These are phyloP conservation scores for Schizopora paradoxa DNA, from an alignment of 1,284 basidiomycete species.

Conservation along the genomic window DNA sequence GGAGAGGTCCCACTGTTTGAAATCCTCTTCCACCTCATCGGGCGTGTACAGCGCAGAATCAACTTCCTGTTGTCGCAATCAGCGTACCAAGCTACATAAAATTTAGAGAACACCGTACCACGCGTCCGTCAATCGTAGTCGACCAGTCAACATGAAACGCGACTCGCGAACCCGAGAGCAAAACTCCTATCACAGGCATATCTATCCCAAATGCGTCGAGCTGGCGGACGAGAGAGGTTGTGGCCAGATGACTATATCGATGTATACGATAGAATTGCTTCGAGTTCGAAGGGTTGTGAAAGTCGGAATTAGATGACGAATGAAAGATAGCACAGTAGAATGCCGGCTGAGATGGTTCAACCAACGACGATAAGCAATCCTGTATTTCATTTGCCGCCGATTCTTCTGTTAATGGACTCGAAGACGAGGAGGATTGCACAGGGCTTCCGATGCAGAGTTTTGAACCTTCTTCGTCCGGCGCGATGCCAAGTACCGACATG, in stretches of 20 bases:
- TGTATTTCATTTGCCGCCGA: too few relatives aligned
- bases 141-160: slow-evolving; percentile 16
- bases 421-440: too few relatives aligned
- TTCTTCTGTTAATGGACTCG: too few relatives aligned
- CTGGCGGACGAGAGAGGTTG: slow-evolving; percentile 10
- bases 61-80: neutral
- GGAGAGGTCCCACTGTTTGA: neutral
- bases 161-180: slow-evolving; percentile 2
- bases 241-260: slow-evolving; percentile 13
- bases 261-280: slow-evolving; percentile 5
- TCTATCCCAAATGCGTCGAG: slow-evolving; percentile 4
- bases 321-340: too few relatives aligned
- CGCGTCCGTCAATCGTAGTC: neutral
- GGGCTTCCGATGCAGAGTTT: too few relatives aligned
- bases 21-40: neutral
- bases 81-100: too few relatives aligned
- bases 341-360: too few relatives aligned
- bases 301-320: neutral
- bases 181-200: slow-evolving; percentile 10
- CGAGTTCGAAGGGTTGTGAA: neutral
- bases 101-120: too few relatives aligned
- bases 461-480: too few relatives aligned
- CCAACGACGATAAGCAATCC: too few relatives aligned
- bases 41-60: neutral
- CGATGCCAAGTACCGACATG: too few relatives aligned